Conservation (phyloP, 345 rosid species). For the Eucalyptus marginata region DNA sequence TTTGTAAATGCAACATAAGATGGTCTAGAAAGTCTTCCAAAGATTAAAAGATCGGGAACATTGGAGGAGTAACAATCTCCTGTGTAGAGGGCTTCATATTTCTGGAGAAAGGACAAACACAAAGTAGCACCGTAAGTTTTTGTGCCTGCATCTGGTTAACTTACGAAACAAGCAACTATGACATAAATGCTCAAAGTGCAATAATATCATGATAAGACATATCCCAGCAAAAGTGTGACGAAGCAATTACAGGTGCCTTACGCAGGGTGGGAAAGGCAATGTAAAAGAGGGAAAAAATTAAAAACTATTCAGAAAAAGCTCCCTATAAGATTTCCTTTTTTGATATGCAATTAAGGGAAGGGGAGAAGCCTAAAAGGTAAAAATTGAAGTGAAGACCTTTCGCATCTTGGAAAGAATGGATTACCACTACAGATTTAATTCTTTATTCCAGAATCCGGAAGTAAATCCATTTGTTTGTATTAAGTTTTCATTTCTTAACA, state of each 20-base stretch:
- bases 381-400: background rate
- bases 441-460: background rate
- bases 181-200: background rate
- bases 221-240: background rate
- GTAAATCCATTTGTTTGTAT: background rate
- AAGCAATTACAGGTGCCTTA: background rate
- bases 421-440: background rate
- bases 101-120: conserved; percentile 24
- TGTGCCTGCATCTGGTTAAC: background rate
- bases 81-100: conserved; percentile 25
- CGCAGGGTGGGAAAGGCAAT: background rate
- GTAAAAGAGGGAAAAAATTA: background rate
- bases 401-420: background rate
- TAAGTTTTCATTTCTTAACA: background rate
- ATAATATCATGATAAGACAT: background rate
- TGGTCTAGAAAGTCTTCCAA: conserved; percentile 27
- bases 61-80: conserved; percentile 17
- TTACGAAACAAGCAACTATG: background rate
- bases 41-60: conserved; percentile 14
- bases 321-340: background rate
- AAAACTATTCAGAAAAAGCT: background rate
- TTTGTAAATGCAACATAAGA: conserved; percentile 27
- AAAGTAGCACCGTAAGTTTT: background rate
- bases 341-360: background rate
- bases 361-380: background rate